Percentiles rank a stretch among this genome's conserved stretches.
Conservation (phyloP, 495 filamentous ascomycete species). For the Xylaria cubensis region DNA sequence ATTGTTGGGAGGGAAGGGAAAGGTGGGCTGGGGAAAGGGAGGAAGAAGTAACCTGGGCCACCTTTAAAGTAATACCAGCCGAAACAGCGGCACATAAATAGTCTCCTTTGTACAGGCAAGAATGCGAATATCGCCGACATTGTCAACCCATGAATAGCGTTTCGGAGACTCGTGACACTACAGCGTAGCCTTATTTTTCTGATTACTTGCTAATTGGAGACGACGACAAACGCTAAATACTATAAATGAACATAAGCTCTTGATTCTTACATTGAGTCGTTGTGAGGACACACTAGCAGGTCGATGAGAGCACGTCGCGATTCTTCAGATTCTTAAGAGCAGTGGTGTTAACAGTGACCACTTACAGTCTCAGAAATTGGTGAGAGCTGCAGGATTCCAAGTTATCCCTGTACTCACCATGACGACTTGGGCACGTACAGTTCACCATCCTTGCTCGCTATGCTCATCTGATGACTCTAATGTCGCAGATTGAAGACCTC, state of each 20-base stretch:
- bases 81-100: constrained; percentile 19
- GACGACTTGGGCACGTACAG: not conserved
- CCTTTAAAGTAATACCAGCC: constrained; percentile 22
- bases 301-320: too few species aligned
- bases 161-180: not conserved
- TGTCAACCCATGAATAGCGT: not conserved
- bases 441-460: too few species aligned
- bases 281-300: too few species aligned
- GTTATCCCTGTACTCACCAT: not conserved
- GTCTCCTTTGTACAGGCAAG: constrained; percentile 13
- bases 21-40: constrained; percentile 1
- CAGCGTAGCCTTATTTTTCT: not conserved
- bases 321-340: too few species aligned
- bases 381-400: not conserved
- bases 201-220: not conserved
- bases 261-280: too few species aligned
- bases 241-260: too few species aligned
- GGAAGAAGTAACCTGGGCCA: constrained; percentile 5
- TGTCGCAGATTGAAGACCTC: not conserved
- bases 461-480: too few species aligned
- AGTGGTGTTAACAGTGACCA: not conserved
- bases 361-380: not conserved
- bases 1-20: not conserved
- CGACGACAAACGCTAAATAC: too few species aligned
- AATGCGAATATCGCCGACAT: not conserved